These are phyloP conservation scores for Dittrichia graveolens DNA, from an alignment of 129 eudicot genomes.

Conservation along the genomic window DNA sequence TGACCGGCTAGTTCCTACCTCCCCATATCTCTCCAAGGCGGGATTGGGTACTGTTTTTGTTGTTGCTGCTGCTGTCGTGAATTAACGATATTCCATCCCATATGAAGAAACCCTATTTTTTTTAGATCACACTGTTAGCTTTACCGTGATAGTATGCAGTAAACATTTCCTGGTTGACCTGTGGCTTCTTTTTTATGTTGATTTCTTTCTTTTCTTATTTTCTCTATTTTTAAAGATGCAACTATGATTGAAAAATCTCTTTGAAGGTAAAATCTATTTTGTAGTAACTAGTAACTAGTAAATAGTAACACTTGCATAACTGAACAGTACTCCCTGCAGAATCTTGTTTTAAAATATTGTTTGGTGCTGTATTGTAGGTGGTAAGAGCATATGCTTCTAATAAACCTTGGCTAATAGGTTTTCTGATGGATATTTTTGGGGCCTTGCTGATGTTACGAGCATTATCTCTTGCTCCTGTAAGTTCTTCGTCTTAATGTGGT, in stretches of 20 bases:
- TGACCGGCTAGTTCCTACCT: no score
- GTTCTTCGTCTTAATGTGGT: constrained; percentile 20
- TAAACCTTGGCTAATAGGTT: constrained; percentile 77
- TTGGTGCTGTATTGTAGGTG: constrained; percentile 53
- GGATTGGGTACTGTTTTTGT: no score
- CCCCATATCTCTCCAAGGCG: no score
- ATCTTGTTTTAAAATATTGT: not conserved
- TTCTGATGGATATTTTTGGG: constrained; percentile 93
- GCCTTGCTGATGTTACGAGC: constrained; percentile 94
- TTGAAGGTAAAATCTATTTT: no score
- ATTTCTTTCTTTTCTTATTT: not conserved
- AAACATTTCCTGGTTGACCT: constrained; percentile 5
- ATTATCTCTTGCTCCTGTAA: constrained; percentile 95
- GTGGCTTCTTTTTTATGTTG: constrained; percentile 7
- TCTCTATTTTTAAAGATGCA: not conserved
- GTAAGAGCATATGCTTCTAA: constrained; percentile 86
- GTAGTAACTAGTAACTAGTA: no score
- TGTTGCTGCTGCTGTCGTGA: no score
- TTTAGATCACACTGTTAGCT: not conserved
- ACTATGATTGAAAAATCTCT: not conserved
- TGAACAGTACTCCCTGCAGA: no score
- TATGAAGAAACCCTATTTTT: no score
- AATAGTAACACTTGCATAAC: no score
- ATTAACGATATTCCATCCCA: no score
- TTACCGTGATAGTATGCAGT: not conserved